Evolutionary conservation across 768 basidiomycete species (phyloP).

Genomic region (Boletellus emodensis): DNA sequence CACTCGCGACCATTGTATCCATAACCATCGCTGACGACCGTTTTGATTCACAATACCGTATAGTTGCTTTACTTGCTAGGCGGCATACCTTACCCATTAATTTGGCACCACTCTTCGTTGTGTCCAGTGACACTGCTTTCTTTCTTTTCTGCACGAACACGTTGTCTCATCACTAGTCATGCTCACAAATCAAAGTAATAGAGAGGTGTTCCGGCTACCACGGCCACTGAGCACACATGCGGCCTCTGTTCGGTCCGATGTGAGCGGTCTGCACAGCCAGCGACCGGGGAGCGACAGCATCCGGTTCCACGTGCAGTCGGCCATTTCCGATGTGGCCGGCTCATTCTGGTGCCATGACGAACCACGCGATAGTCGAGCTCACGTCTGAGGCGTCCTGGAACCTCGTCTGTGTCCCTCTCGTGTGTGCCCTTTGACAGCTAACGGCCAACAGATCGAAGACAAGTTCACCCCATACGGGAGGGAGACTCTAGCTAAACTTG

Average conservation of each 20-base stretch:
- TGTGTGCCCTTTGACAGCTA: background rate
- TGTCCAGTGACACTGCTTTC: constrained; percentile 1
- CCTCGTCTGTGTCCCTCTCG: constrained; percentile 48
- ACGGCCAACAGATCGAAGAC: constrained; percentile 65
- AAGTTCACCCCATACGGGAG: constrained; percentile 91
- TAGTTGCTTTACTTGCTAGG: constrained; percentile 23
- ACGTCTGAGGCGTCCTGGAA: constrained; percentile 87
- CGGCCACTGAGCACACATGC: no score
- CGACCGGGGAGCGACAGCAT: constrained; percentile 4
- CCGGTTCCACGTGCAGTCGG: constrained; percentile 5
- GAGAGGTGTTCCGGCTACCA: background rate
- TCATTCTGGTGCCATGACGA: constrained; percentile 38
- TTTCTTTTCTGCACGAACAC: background rate
- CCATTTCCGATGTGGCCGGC: background rate
- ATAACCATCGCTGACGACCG: constrained; percentile 23
- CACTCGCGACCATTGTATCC: constrained; percentile 28
- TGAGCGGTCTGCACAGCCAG: no score
- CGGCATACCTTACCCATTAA: constrained; percentile 28
- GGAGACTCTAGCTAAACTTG: constrained; percentile 77
- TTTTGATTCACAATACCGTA: constrained; percentile 20
- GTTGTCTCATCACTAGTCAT: constrained; percentile 6
- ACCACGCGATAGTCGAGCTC: constrained; percentile 70
- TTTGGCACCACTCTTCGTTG: constrained; percentile 10
- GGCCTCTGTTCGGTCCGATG: no score
- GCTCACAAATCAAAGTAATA: constrained; percentile 9